A percentile compares a stretch with the other conserved stretches of the same genome.
These are phyloP conservation scores for Pseudoturritis turrita DNA, from an alignment of 345 rosid species.

Conservation along the genomic window DNA sequence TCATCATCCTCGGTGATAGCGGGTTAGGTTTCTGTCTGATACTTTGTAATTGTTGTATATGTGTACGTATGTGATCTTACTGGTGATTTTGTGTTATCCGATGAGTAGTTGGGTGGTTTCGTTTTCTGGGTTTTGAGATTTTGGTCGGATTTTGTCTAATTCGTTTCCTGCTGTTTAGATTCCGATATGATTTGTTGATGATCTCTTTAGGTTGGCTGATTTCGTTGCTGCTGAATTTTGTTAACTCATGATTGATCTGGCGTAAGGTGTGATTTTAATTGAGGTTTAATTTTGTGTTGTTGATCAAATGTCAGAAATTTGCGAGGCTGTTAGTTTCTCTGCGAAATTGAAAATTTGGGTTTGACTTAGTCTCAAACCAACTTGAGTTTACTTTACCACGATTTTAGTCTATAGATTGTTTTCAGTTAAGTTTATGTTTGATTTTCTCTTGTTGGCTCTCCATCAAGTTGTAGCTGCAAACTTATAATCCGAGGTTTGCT, in stretches of 20 bases:
- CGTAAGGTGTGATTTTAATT: not conserved
- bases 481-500: not conserved
- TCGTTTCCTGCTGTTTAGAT: not conserved
- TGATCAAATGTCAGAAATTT: slow-evolving; percentile 1
- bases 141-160: not conserved
- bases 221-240: not conserved
- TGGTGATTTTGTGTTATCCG: not conserved
- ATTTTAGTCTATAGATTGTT: not conserved
- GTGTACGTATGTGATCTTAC: not conserved
- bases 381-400: not conserved
- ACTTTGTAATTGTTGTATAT: too few species aligned
- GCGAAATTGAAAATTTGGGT: not conserved
- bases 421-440: too few species aligned
- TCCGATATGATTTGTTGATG: not conserved
- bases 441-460: not conserved
- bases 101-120: not conserved
- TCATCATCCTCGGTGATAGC: slow-evolving; percentile 98
- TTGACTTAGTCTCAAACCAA: not conserved
- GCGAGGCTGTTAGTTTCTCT: not conserved
- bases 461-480: not conserved
- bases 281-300: not conserved
- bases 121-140: not conserved
- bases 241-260: not conserved
- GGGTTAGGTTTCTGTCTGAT: slow-evolving; percentile 67
- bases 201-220: not conserved